Percentiles rank a stretch among this genome's conserved stretches.
Conservation (phyloP, 495 filamentous ascomycete genomes). For the Penicillium maclennaniae region DNA sequence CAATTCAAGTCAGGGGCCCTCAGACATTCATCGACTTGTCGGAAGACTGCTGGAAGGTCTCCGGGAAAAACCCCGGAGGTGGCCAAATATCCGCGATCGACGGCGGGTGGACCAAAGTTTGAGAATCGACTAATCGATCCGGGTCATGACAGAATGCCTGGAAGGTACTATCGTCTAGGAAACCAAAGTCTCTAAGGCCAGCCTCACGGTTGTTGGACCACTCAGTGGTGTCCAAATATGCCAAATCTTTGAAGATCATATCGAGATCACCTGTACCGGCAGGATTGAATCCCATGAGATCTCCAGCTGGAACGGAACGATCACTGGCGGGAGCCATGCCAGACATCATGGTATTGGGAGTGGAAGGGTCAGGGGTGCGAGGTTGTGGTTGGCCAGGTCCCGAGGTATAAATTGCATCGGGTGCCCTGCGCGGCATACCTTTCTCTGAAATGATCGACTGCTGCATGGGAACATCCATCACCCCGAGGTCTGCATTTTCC, state of each 20-base stretch:
- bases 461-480: constrained; percentile 25
- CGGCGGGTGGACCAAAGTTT: constrained; percentile 41
- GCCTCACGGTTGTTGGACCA: constrained; percentile 51
- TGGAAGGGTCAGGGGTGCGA: constrained; percentile 29
- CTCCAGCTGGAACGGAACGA: constrained; percentile 16
- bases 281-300: constrained; percentile 13
- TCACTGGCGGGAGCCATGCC: constrained; percentile 12
- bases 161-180: constrained; percentile 52
- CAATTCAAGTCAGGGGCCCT: neutral
- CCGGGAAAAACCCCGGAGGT: constrained; percentile 45
- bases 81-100: constrained; percentile 49
- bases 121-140: constrained; percentile 41
- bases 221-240: constrained; percentile 58
- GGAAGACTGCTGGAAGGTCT: constrained; percentile 36
- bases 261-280: constrained; percentile 42
- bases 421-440: constrained; percentile 25
- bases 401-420: constrained; percentile 25
- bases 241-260: constrained; percentile 59
- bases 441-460: constrained; percentile 19
- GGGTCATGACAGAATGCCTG: constrained; percentile 53
- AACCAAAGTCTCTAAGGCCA: constrained; percentile 57
- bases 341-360: constrained; percentile 23
- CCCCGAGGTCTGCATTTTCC: constrained; percentile 29
- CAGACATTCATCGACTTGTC: constrained; percentile 28
- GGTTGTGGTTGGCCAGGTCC: constrained; percentile 24